A percentile compares a stretch with the other conserved stretches of the same genome.
phyloP scores from a whole-genome alignment of 805 yeast genomes.

The Candida stauntonica region DNA sequence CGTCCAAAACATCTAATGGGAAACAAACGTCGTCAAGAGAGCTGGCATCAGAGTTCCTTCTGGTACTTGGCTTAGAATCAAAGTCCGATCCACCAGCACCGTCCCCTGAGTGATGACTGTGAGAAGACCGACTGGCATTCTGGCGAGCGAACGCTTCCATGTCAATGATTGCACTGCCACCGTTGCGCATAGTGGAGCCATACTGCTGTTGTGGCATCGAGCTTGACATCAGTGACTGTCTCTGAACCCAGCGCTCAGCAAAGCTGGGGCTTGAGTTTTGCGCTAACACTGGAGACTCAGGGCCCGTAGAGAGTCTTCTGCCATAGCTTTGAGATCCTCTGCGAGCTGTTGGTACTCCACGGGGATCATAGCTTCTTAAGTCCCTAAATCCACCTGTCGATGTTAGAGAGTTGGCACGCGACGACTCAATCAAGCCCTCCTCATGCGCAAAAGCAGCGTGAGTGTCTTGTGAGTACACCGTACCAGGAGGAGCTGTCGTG shows the following conservation, averaged over 20 bases:
- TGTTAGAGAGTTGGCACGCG: conserved; percentile 9
- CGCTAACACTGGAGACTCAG: conserved; percentile 1
- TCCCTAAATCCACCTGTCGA: conserved; percentile 14
- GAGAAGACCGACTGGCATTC: background rate
- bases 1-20: conserved; percentile 45
- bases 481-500: conserved; percentile 1
- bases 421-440: conserved; percentile 4
- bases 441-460: conserved; percentile 4
- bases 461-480: conserved; percentile 5
- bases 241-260: conserved; percentile 28
- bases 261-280: conserved; percentile 19
- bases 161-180: conserved; percentile 6
- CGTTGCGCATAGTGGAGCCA: conserved; percentile 2
- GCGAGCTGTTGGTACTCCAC: conserved; percentile 8
- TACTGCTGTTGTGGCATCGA: conserved; percentile 2
- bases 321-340: conserved; percentile 9
- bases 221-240: conserved; percentile 14
- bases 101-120: conserved; percentile 8
- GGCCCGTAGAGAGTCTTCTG: background rate
- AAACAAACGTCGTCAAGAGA: conserved; percentile 91
- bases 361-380: conserved; percentile 16
- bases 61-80: conserved; percentile 39
- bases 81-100: conserved; percentile 27
- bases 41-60: conserved; percentile 48
- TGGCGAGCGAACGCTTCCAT: conserved; percentile 8